Conservation (phyloP, 129 eudicot species). For the Pulicaria dysenterica region DNA sequence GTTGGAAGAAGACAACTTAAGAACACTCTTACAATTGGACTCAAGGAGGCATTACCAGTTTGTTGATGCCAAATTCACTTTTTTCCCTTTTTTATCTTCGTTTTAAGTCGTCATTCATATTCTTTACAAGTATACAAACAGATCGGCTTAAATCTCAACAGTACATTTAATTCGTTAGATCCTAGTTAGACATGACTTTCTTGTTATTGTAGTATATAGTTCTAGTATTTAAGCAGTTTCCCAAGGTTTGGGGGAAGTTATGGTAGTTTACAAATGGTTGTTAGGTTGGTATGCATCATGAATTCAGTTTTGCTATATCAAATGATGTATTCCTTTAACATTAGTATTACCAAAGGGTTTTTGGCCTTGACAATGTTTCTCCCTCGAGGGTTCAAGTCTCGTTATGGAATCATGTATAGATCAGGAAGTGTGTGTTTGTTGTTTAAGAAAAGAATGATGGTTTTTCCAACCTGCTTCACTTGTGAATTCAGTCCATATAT, state of each 20-base stretch:
- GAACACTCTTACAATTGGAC: constrained; percentile 34
- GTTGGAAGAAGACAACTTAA: constrained; percentile 43
- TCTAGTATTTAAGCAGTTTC: too few species aligned
- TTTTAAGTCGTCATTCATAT: constrained; percentile 9
- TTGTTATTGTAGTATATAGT: too few species aligned
- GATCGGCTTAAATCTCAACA: neutral
- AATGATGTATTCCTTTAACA: too few species aligned
- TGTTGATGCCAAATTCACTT: constrained; percentile 15
- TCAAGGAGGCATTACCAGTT: constrained; percentile 29
- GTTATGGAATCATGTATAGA: too few species aligned
- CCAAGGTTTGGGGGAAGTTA: neutral
- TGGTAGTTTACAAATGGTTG: neutral
- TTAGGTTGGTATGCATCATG: too few species aligned
- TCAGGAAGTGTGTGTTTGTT: too few species aligned
- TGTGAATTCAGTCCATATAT: neutral
- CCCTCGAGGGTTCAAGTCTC: too few species aligned
- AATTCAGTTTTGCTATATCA: too few species aligned
- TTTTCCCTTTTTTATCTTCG: neutral
- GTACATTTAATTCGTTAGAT: neutral
- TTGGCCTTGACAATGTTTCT: too few species aligned
- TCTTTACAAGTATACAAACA: constrained; percentile 5
- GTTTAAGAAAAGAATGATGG: neutral
- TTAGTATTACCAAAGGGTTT: too few species aligned
- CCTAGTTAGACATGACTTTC: neutral
- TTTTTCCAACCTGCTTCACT: neutral